A percentile compares a stretch with the other conserved stretches of the same genome.
Evolutionary conservation across 202 grass and related monocot species (phyloP).

Genomic region (Eragrostis tef): DNA sequence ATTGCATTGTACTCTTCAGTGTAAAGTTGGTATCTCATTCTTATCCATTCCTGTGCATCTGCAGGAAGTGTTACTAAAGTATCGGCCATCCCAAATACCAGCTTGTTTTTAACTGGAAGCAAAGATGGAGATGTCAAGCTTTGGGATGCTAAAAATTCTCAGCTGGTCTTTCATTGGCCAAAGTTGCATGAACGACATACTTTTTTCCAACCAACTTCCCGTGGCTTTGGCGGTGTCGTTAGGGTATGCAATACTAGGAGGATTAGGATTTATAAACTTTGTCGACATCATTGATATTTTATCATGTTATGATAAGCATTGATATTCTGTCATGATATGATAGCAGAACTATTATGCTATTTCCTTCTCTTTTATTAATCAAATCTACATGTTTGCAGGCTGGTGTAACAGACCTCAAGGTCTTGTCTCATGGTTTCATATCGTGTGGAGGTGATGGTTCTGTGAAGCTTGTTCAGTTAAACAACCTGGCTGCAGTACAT

Average conservation of each 20-base stretch:
- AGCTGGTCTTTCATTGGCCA: slow-evolving; percentile 81
- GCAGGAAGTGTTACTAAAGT: slow-evolving; percentile 82
- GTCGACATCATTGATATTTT: slow-evolving; percentile 25
- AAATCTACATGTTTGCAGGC: slow-evolving; percentile 60
- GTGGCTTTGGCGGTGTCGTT: slow-evolving; percentile 83
- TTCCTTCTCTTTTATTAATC: slow-evolving; percentile 32
- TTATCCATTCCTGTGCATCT: slow-evolving; percentile 47
- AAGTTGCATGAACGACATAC: slow-evolving; percentile 93
- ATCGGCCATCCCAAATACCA: slow-evolving; percentile 77
- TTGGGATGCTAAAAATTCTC: slow-evolving; percentile 92
- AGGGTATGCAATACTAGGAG: slow-evolving; percentile 63
- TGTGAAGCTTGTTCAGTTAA: slow-evolving; percentile 77
- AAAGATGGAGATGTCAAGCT: slow-evolving; percentile 99
- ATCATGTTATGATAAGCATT: slow-evolving; percentile 21
- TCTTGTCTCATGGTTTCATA: slow-evolving; percentile 77
- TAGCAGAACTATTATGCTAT: neutral
- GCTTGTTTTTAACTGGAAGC: slow-evolving; percentile 92
- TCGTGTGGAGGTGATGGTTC: slow-evolving; percentile 94
- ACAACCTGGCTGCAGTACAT: slow-evolving; percentile 49
- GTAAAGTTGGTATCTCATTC: slow-evolving; percentile 42
- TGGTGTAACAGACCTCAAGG: slow-evolving; percentile 84
- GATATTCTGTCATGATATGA: slow-evolving; percentile 25
- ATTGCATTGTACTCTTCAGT: slow-evolving; percentile 44
- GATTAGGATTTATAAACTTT: slow-evolving; percentile 31
- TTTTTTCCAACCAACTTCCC: slow-evolving; percentile 95